Base-by-base conservation (phyloP, 441 rosid species). In the Capsella rubella region DNA sequence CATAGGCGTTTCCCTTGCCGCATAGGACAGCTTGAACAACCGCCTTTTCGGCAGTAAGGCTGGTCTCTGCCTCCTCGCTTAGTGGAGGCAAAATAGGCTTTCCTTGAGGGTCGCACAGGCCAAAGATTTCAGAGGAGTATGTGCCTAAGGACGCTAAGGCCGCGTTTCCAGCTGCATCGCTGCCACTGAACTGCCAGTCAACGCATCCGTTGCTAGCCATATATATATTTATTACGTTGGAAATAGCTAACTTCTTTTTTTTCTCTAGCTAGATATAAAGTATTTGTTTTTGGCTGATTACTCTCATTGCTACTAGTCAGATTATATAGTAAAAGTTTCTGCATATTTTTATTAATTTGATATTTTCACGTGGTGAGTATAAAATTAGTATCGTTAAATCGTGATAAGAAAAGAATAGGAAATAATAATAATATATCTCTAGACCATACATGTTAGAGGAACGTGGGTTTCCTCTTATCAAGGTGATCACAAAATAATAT, bases 41-140 rank as follows among this genome's bases (percentile, higher is more conserved):
- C 13, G 89, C 89, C 6, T 84, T 84, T 68, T 82, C 86, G 3
- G 86, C 86, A 0, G 60, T 47, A 3, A 61, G 46, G 34, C 82
- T 39, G 1, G 85, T 81, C 31, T 81, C 72, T 4, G 82, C 81
- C 53, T 16, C 74, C 80, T 51, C 73, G 67, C 47, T 79, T 74
- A 0, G 75, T 50, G 63, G 79, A 16, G 64, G 88, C 25, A 73
- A 77, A 68, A 16, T 63, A 42, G 46, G 80, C 31, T 14, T 75
- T n/a, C 73, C 67, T 3, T 45, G 35, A 15, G 74, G 29, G 31
- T 76, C 71, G 6, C 82, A n/a, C 4, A 70, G 32, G 27, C 40
- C 61, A 4, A n/a, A 72, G 10, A 82, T 29, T 50, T 8, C 11
- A 54, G 64, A 31, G 3, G 78, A 16, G 51, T 72, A 68, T 4